phyloP scores from a whole-genome alignment of 352 stramenopile species.

The Phytopythium oedochilum region DNA sequence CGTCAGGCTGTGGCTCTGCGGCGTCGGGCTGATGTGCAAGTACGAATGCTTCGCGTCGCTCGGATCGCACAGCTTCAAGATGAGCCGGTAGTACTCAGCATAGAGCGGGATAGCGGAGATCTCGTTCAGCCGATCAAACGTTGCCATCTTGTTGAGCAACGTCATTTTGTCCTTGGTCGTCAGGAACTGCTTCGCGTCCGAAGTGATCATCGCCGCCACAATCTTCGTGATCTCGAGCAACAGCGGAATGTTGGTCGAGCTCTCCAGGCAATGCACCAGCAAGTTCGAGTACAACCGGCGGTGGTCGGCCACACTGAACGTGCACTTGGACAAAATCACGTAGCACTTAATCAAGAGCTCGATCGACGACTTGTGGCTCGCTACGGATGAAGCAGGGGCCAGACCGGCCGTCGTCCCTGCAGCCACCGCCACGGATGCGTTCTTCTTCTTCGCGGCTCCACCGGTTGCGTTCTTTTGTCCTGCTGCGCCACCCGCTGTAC shows the following conservation, averaged over 20 bases:
- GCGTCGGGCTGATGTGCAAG: slow-evolving; percentile 59
- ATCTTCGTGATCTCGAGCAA: slow-evolving; percentile 82
- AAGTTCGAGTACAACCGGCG: slow-evolving; percentile 79
- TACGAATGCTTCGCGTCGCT: slow-evolving; percentile 63
- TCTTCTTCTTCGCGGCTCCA: slow-evolving; percentile 43
- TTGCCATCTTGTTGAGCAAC: slow-evolving; percentile 81
- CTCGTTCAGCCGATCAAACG: slow-evolving; percentile 83
- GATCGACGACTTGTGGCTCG: slow-evolving; percentile 59
- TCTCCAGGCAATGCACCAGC: slow-evolving; percentile 81
- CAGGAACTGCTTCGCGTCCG: slow-evolving; percentile 55
- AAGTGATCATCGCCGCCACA: slow-evolving; percentile 59
- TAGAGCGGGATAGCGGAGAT: slow-evolving; percentile 78
- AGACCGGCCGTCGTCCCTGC: slow-evolving; percentile 6
- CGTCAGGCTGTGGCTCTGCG: slow-evolving; percentile 61
- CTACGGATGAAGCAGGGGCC: slow-evolving; percentile 12
- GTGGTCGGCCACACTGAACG: slow-evolving; percentile 66
- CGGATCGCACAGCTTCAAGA: slow-evolving; percentile 72
- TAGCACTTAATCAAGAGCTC: slow-evolving; percentile 82
- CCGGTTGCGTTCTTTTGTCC: slow-evolving; percentile 11
- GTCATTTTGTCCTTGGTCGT: slow-evolving; percentile 87
- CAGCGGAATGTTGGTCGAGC: slow-evolving; percentile 78
- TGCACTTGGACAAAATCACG: slow-evolving; percentile 72
- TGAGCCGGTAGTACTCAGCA: slow-evolving; percentile 73
- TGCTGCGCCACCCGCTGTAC: neutral
- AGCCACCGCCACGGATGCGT: slow-evolving; percentile 5